Base-by-base conservation (phyloP, 768 basidiomycete species). In the Candolleomyces efflorescens region DNA sequence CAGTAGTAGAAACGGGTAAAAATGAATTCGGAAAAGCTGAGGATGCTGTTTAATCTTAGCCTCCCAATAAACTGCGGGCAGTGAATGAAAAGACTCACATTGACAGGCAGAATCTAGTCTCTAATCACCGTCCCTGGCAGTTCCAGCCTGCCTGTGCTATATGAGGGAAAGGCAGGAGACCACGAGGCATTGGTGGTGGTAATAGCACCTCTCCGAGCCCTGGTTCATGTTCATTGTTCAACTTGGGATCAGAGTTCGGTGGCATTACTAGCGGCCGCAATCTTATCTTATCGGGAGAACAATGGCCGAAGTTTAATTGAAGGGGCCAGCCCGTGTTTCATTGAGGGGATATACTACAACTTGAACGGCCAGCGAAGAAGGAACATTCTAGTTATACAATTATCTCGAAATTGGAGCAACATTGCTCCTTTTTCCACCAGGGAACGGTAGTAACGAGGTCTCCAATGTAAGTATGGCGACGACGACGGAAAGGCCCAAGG, bases 141-240 rank as follows among this genome's bases (percentile, higher is more conserved):
- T n/a, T 20, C 13, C n/a, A 37, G 36, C 37, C 36, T 38, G 15
- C 17, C 17, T 26, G 49, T 51, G 51, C 36, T 53, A 41, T 37
- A 39, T 13, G 38, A 15, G 51, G 22, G 38, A 24, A n/a, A 32
- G 51, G 51, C 32, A 38, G 51, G 51, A 53, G 18, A 17, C 51
- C 51, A 53, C 51, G 51, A 53, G 51, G 51, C 51, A 53, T 53
- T 36, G 51, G 38, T 32, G 51, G 38, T 32, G 51, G 5, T 53
- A 53, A 53, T 39, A 22, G 37, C 36, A 20, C 13, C 38, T 17
- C n/a, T 13, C 26, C 11, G 5, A 13, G 27, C 15, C n/a, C n/a
- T n/a, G 20, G 23, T 6, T 6, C 13, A n/a, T 26, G 22, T n/a
- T n/a, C 23, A 32, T 26, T 10, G 49, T 51, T 36, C 26, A 51